These are phyloP conservation scores for Chrysanthemum seticuspe DNA, from an alignment of 129 eudicot genomes.

Conservation along the genomic window DNA sequence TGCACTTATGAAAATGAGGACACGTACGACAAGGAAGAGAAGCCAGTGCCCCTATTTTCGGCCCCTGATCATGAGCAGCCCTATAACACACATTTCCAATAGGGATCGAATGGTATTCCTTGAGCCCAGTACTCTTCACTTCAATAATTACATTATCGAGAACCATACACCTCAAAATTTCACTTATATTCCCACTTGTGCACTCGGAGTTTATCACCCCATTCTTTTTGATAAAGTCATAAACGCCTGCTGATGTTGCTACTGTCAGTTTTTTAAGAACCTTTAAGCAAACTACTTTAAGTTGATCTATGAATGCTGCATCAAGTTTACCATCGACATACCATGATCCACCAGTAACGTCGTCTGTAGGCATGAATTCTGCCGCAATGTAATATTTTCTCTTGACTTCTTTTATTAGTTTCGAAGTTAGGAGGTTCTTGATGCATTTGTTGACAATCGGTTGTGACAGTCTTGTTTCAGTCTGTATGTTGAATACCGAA, in stretches of 20 bases:
- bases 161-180: slow-evolving; percentile 50
- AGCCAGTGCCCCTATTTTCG: slow-evolving; percentile 42
- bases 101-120: slow-evolving; percentile 56
- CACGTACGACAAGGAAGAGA: slow-evolving; percentile 75
- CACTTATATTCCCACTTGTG: slow-evolving; percentile 40
- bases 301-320: slow-evolving; percentile 27
- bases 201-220: slow-evolving; percentile 9
- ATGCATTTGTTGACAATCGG: not conserved
- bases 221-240: slow-evolving; percentile 18
- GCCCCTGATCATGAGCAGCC: slow-evolving; percentile 29
- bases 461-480: not conserved
- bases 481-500: not conserved
- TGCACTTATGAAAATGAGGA: slow-evolving; percentile 43
- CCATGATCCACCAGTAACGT: slow-evolving; percentile 69
- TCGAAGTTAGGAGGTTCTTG: slow-evolving; percentile 9
- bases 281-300: slow-evolving; percentile 29
- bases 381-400: slow-evolving; percentile 47
- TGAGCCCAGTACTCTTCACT: slow-evolving; percentile 70
- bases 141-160: slow-evolving; percentile 60
- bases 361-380: slow-evolving; percentile 54
- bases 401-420: slow-evolving; percentile 52
- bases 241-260: slow-evolving; percentile 43
- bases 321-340: slow-evolving; percentile 59
- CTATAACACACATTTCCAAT: slow-evolving; percentile 61
- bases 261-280: slow-evolving; percentile 35